Percentiles rank a stretch among this genome's conserved stretches.
phyloP scores from a whole-genome alignment of 768 basidiomycete genomes.

The Stropharia rugosoannulata region DNA sequence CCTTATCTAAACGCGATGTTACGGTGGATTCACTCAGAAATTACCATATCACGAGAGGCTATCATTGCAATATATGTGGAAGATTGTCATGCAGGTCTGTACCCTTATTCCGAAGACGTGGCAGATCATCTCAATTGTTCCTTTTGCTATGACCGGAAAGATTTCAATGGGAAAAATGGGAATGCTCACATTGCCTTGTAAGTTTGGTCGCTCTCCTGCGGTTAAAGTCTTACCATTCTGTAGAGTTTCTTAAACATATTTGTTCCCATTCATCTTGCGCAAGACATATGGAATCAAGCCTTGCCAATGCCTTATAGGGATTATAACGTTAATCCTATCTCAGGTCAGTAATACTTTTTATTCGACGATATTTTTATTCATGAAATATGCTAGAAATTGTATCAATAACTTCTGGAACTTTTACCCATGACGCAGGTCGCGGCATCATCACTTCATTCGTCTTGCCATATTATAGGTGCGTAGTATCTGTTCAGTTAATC shows the following conservation, averaged over 20 bases:
- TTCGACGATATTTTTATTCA: neutral
- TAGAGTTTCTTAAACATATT: conserved; percentile 10
- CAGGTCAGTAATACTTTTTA: conserved; percentile 23
- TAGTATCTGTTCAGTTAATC: neutral
- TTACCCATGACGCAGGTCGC: conserved; percentile 18
- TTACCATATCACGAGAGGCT: conserved; percentile 60
- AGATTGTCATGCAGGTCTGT: conserved; percentile 71
- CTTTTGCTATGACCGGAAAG: conserved; percentile 32
- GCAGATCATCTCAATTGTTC: neutral
- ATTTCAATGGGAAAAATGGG: conserved; percentile 73
- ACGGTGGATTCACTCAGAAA: conserved; percentile 44
- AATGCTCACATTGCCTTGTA: conserved; percentile 65
- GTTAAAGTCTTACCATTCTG: neutral
- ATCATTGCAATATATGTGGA: conserved; percentile 69
- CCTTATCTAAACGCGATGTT: conserved; percentile 24
- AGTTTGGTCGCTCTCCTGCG: conserved; percentile 5
- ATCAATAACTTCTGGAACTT: conserved; percentile 16
- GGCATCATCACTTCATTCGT: conserved; percentile 45
- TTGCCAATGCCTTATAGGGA: conserved; percentile 29
- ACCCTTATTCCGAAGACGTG: too few species aligned
- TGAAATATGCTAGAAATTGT: conserved; percentile 28
- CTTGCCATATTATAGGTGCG: conserved; percentile 47
- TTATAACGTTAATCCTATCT: conserved; percentile 28
- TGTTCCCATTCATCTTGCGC: conserved; percentile 29
- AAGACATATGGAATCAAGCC: conserved; percentile 33